Percentiles rank a stretch among this genome's conserved stretches.
phyloP scores from a whole-genome alignment of 163 green algal genomes.

The Picocystis sp. region DNA sequence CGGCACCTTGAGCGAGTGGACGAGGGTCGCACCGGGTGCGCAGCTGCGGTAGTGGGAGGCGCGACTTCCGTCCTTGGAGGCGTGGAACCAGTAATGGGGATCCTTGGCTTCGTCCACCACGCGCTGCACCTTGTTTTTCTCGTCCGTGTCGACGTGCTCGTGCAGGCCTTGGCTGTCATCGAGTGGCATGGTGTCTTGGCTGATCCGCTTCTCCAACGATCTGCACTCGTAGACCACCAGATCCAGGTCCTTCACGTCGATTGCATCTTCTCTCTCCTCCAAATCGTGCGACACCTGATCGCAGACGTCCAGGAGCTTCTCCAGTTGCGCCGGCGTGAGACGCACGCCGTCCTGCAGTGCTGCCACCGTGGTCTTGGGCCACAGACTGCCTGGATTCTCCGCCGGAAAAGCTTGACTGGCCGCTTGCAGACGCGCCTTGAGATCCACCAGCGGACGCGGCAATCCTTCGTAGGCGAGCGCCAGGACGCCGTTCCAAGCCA shows the following conservation, averaged over 20 bases:
- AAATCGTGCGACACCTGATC: neutral
- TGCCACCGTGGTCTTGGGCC: neutral
- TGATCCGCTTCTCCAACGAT: neutral
- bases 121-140: neutral
- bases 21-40: neutral
- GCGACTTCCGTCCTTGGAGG: neutral
- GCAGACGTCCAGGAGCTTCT: neutral
- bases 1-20: neutral
- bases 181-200: neutral
- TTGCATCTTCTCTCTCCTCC: neutral
- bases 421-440: neutral
- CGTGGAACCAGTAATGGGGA: neutral
- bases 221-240: neutral
- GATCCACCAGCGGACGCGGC: neutral
- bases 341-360: neutral
- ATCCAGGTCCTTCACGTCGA: neutral
- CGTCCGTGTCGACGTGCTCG: neutral
- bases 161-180: neutral
- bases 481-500: constrained; percentile 2
- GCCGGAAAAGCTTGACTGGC: neutral
- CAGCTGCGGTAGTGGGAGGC: constrained; percentile 1
- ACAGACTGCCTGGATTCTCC: constrained; percentile 1
- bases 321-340: neutral
- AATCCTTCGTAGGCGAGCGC: neutral
- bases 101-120: neutral